These are phyloP conservation scores for Rubroboletus pulcherrimus DNA, from an alignment of 768 basidiomycete species.

Conservation along the genomic window DNA sequence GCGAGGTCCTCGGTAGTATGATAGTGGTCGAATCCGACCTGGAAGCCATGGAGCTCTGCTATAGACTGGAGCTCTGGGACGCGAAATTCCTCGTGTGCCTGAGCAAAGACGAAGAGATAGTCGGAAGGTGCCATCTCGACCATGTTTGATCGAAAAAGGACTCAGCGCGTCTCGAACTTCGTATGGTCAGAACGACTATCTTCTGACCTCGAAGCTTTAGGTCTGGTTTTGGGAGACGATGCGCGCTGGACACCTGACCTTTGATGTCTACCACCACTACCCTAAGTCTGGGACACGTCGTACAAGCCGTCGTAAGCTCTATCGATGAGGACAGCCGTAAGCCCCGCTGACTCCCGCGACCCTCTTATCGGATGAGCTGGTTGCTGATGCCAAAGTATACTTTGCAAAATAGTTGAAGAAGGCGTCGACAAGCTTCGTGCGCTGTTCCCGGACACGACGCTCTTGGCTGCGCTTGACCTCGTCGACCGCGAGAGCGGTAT, in stretches of 20 bases:
- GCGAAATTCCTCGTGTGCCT: conserved; percentile 77
- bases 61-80: conserved; percentile 79
- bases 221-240: background rate
- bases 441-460: conserved; percentile 58
- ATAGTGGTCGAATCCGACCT: conserved; percentile 43
- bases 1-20: conserved; percentile 44
- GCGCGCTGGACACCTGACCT: background rate
- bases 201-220: background rate
- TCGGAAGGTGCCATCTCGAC: conserved; percentile 21
- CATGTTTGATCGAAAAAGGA: background rate
- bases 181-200: too few species aligned
- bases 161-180: background rate
- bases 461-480: conserved; percentile 73
- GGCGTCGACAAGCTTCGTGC: conserved; percentile 50
- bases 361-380: background rate
- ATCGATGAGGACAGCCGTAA: conserved; percentile 34
- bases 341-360: background rate
- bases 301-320: conserved; percentile 32
- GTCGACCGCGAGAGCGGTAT: conserved; percentile 67
- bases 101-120: conserved; percentile 75
- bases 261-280: conserved; percentile 17
- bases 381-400: background rate
- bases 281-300: conserved; percentile 22
- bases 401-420: conserved; percentile 42
- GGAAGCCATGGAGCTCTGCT: conserved; percentile 68